A percentile compares a stretch with the other conserved stretches of the same genome.
Evolutionary conservation across 1,284 basidiomycete species (phyloP).

Genomic region (Ganoderma resinaceum): DNA sequence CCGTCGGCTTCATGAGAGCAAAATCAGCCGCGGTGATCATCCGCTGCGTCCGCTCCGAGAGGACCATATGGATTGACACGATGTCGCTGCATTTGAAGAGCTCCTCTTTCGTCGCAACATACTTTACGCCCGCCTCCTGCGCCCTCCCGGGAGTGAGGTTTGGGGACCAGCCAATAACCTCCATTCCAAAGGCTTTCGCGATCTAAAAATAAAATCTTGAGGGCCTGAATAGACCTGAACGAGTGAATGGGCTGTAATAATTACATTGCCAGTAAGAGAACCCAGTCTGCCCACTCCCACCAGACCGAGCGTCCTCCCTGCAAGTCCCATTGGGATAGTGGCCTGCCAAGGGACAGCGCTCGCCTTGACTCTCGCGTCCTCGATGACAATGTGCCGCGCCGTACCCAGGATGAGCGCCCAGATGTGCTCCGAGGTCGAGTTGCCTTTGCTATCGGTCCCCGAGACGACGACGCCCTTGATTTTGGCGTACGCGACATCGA

Average conservation of each 20-base stretch:
- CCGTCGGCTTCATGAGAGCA: conserved; percentile 57
- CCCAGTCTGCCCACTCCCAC: conserved; percentile 68
- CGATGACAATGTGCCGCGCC: conserved; percentile 55
- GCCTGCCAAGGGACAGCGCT: conserved; percentile 63
- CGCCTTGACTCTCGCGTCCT: conserved; percentile 57
- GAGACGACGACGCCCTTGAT: conserved; percentile 61
- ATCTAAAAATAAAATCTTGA: conserved; percentile 45
- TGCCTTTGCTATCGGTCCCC: conserved; percentile 55
- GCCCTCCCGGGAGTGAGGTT: conserved; percentile 66
- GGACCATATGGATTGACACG: conserved; percentile 65
- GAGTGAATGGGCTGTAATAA: background rate
- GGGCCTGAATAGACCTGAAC: background rate
- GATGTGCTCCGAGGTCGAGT: conserved; percentile 65
- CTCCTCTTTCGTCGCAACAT: conserved; percentile 55
- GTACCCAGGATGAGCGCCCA: conserved; percentile 71
- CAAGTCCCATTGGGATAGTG: conserved; percentile 57
- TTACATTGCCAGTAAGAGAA: conserved; percentile 53
- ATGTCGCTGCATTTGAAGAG: conserved; percentile 62
- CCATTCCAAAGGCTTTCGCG: conserved; percentile 65
- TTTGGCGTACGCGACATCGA: conserved; percentile 56
- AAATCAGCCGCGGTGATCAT: conserved; percentile 57
- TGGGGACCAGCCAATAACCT: conserved; percentile 68
- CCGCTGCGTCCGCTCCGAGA: conserved; percentile 56
- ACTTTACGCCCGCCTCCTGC: conserved; percentile 56
- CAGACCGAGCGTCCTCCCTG: conserved; percentile 62